Conservation (phyloP, 2,329 filamentous ascomycete species). For the Diaporthe sp. region DNA sequence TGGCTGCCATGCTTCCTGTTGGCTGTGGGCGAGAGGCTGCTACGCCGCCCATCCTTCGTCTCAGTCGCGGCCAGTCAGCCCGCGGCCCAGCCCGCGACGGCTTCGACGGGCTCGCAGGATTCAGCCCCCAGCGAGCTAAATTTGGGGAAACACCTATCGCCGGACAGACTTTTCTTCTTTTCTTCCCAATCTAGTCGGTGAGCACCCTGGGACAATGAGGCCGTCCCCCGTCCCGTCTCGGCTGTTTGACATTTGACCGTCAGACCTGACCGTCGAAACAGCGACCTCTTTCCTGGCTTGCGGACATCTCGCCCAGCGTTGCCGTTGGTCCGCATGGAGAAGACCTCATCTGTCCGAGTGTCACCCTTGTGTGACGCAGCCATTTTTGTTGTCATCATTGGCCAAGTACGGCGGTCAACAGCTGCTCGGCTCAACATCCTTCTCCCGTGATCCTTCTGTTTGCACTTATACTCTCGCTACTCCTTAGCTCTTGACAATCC, state of each 20-base stretch:
- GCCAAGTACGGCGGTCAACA: neutral
- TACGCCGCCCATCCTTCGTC: slow-evolving; percentile 34
- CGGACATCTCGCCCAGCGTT: neutral
- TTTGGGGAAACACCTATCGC: slow-evolving; percentile 5
- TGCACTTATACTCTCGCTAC: slow-evolving; percentile 35
- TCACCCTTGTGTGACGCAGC: slow-evolving; percentile 26
- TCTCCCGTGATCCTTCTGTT: neutral
- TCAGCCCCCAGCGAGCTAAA: slow-evolving; percentile 27
- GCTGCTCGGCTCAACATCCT: slow-evolving; percentile 5
- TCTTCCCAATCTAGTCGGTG: neutral
- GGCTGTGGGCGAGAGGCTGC: neutral
- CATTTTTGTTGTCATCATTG: slow-evolving; percentile 4
- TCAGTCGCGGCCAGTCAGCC: slow-evolving; percentile 31
- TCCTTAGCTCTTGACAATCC: slow-evolving; percentile 13
- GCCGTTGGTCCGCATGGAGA: slow-evolving; percentile 24
- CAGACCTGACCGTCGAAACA: slow-evolving; percentile 34
- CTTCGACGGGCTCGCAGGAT: slow-evolving; percentile 24
- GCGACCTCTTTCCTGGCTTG: slow-evolving; percentile 12
- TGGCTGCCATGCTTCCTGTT: slow-evolving; percentile 2
- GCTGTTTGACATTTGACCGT: slow-evolving; percentile 22
- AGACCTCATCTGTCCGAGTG: slow-evolving; percentile 16
- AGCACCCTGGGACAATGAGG: slow-evolving; percentile 20
- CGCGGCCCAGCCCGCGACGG: slow-evolving; percentile 32
- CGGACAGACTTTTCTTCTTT: neutral
- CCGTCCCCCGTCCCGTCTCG: slow-evolving; percentile 19